Base-by-base conservation (phyloP, 768 basidiomycete species). In the Suillus fuscotomentosus region DNA sequence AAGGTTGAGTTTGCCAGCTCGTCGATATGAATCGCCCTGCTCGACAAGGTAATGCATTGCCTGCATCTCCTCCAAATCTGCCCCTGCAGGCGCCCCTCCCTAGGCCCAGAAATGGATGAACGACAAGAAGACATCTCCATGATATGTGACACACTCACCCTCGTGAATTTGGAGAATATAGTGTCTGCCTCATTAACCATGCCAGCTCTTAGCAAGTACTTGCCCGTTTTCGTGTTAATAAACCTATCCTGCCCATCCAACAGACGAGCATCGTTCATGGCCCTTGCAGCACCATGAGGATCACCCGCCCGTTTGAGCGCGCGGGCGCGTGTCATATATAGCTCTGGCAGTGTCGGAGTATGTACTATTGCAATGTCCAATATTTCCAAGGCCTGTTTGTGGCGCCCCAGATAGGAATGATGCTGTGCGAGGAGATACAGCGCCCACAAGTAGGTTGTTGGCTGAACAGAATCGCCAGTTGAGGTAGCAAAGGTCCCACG, bases 41-140 rank as follows among this genome's bases (percentile, higher is more conserved):
- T 97, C 95, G 20, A 83, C 75, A 27, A 99, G 79, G 77, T 92
- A 97, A 69, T 95, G 85, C 54, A 96, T 74, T 31, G 94, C 95
- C 75, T 99, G 97, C 94, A 99, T 95, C 65, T 99, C 97, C 68
- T 95, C 89, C 41, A 99, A 79, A 76, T 99, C 97, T 10, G 84
- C 79, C 3, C 85, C 85, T 20, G 94, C 90, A 60, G 85, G 82
- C 0, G 93, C 86, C 70, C 94, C 96, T 87, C 97, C 98, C 94
- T 97, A 73, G 45, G 17, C 47, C 14, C 54, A 13, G 17, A 27
- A 20, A 59, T 22, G 31, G n/a, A 24, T 43, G n/a, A 9, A 43
- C n/a, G 20, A 51, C 27, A 34, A 24, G 11, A 34, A 60, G 39
- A 59, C 1, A 59, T 27, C 10, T 59, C 10, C 56, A 57, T 17